Evolutionary conservation across 495 filamentous ascomycete genomes (phyloP).

Genomic region (Lindgomyces ingoldianus): DNA sequence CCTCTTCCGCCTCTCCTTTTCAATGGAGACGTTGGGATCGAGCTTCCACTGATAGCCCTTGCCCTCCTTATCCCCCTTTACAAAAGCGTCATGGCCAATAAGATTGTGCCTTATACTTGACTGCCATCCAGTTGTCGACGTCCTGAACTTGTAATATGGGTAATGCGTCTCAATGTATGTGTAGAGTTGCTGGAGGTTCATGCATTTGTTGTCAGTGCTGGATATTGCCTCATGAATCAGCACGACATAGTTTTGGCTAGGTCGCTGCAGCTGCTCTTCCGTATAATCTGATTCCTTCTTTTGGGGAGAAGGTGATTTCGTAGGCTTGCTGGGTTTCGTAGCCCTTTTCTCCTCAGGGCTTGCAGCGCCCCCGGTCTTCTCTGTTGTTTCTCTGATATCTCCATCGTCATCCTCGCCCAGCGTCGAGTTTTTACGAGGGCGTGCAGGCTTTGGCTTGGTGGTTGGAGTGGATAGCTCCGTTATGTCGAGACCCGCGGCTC

Average conservation of each 20-base stretch:
- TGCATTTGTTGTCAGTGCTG: conserved; percentile 64
- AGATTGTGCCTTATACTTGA: conserved; percentile 96
- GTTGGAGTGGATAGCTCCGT: conserved; percentile 10
- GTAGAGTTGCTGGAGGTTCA: conserved; percentile 94
- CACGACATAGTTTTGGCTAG: conserved; percentile 81
- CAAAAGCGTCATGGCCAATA: conserved; percentile 82
- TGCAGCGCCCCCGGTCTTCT: conserved; percentile 31
- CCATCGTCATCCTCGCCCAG: conserved; percentile 30
- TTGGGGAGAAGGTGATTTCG: conserved; percentile 69
- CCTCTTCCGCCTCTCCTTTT: conserved; percentile 44
- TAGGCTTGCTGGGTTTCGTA: conserved; percentile 61
- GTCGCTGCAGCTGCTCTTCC: conserved; percentile 81
- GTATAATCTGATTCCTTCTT: conserved; percentile 77
- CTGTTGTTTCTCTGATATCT: conserved; percentile 18
- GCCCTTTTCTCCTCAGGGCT: conserved; percentile 59
- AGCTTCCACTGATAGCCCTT: conserved; percentile 47
- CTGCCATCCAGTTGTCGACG: conserved; percentile 86
- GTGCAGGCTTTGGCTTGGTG: conserved; percentile 18
- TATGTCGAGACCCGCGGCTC: conserved; percentile 43
- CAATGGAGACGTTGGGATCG: conserved; percentile 41
- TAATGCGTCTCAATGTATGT: conserved; percentile 82
- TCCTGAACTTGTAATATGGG: conserved; percentile 84
- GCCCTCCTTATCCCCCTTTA: conserved; percentile 66
- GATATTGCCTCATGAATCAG: conserved; percentile 88
- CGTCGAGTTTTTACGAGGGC: conserved; percentile 32